Evolutionary conservation across 2,329 filamentous ascomycete species (phyloP), one percentile per base, ranked within the genome.

Genomic region (Eurotiales sp.): DNA sequence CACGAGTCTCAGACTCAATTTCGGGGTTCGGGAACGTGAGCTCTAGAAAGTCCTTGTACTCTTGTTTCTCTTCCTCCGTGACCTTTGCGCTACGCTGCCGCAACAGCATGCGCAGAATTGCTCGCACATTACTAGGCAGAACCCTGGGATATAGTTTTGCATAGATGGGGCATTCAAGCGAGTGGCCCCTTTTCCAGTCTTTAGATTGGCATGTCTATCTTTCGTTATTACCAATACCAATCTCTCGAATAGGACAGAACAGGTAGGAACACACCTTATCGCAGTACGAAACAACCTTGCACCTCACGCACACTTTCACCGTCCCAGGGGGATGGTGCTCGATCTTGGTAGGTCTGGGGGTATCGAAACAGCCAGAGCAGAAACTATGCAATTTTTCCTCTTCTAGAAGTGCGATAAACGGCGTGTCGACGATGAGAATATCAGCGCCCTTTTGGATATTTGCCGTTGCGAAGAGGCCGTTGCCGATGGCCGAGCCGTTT

Each of bases 101-200:
- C 23, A 74, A 63, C 11, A 85, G 64, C 15, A 83, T 64, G 17
- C 82, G 77, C 50, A 84, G 70, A 2, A 79, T 69, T 5, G 78
- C 80, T 12, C 83, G 72, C 1, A 80, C 78, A 36, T 77, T 76
- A 55, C 76, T 80, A 0, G 82, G 82, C 2, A 84, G 66, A 17
- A 77, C 59, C 4, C 66, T 67, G 1, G 74, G 76, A 19, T 68
- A 63, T 4, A 80, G 63, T 8, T 64, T 64, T 39, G 71, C 69
- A 47, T 79, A 77, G 6, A 79, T 71, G 23, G 76, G 72, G 60
- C 83, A 86, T 65, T 85, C 81, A 52, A 77, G 65, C 50, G 81
- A 82, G 67, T 86, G 83, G 8, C 72, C 71, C 15, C 73, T 70
- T 46, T 75, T 78, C 83, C 83, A 86, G 22, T 81, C 76, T 58